Percentiles rank a stretch among this genome's conserved stretches.
These are phyloP conservation scores for Dentipellis fragilis DNA, from an alignment of 768 basidiomycete species.

Conservation along the genomic window DNA sequence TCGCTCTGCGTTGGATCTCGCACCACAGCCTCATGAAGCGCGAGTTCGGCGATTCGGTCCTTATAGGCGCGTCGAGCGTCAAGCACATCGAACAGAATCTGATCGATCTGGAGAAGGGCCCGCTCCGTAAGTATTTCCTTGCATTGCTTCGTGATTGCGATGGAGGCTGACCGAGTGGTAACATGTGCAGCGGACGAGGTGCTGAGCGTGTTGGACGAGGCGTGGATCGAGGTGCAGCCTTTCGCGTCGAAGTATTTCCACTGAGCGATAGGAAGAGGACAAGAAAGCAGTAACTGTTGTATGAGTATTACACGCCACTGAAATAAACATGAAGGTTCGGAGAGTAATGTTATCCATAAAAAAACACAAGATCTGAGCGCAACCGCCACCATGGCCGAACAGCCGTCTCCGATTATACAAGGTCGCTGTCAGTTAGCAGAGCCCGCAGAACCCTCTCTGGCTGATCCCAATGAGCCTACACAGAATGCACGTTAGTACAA, in stretches of 20 bases:
- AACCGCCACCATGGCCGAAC: too few relatives aligned
- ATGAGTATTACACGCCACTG: too few relatives aligned
- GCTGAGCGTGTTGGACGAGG: slow-evolving; percentile 13
- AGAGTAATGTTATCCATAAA: too few relatives aligned
- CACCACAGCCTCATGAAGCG: slow-evolving; percentile 37
- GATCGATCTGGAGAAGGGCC: slow-evolving; percentile 44
- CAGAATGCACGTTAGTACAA: not conserved
- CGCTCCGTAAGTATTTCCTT: slow-evolving; percentile 30
- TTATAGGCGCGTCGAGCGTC: slow-evolving; percentile 55
- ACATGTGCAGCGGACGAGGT: slow-evolving; percentile 12
- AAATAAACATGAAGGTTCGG: too few relatives aligned
- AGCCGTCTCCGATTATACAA: not conserved
- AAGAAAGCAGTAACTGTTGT: too few relatives aligned
- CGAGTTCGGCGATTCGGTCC: slow-evolving; percentile 38
- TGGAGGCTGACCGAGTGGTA: not conserved
- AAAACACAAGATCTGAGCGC: too few relatives aligned
- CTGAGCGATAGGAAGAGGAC: not conserved
- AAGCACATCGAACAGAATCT: slow-evolving; percentile 49
- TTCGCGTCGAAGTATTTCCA: slow-evolving; percentile 10
- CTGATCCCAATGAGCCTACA: not conserved
- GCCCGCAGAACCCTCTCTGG: not conserved
- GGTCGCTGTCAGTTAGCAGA: not conserved
- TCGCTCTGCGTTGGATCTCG: slow-evolving; percentile 35
- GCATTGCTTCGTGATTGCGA: not conserved
- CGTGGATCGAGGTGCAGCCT: slow-evolving; percentile 14